Conservation (phyloP, 176 grass and related monocot genomes). For the Dendrocalamus sinicus region DNA sequence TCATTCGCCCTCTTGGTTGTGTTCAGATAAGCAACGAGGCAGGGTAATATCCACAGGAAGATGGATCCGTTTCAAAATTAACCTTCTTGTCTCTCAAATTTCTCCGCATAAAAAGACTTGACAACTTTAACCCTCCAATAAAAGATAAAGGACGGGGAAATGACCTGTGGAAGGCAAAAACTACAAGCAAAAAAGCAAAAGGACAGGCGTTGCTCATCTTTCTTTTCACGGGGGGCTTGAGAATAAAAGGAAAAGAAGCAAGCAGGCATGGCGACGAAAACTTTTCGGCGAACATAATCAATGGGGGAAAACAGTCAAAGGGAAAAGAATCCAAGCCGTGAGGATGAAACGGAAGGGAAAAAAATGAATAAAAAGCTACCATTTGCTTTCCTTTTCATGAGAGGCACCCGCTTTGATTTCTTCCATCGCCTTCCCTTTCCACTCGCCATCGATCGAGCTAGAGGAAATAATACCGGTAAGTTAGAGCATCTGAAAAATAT, state of each 20-base stretch:
- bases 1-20: not conserved
- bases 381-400: slow-evolving; percentile 37
- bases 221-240: slow-evolving; percentile 19
- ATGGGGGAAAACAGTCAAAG: not conserved
- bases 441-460: not conserved
- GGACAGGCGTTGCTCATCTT: slow-evolving; percentile 12
- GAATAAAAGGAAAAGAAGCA: slow-evolving; percentile 21
- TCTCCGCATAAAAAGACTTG: not conserved
- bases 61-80: not conserved
- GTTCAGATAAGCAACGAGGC: not conserved
- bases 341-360: not conserved
- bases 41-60: not conserved
- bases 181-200: slow-evolving; percentile 37
- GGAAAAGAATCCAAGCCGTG: slow-evolving; percentile 27
- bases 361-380: not conserved
- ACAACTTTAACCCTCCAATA: not conserved
- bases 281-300: slow-evolving; percentile 20
- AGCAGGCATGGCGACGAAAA: slow-evolving; percentile 21
- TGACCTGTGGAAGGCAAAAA: not conserved
- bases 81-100: not conserved
- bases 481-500: not conserved
- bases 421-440: slow-evolving; percentile 8
- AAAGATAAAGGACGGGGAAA: slow-evolving; percentile 7
- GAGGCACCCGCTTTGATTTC: slow-evolving; percentile 23
- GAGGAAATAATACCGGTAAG: not conserved